Percentiles rank a stretch among this genome's conserved stretches.
These are phyloP conservation scores for Colletotrichum spaethianum DNA, from an alignment of 2,329 filamentous ascomycete genomes.

Conservation along the genomic window DNA sequence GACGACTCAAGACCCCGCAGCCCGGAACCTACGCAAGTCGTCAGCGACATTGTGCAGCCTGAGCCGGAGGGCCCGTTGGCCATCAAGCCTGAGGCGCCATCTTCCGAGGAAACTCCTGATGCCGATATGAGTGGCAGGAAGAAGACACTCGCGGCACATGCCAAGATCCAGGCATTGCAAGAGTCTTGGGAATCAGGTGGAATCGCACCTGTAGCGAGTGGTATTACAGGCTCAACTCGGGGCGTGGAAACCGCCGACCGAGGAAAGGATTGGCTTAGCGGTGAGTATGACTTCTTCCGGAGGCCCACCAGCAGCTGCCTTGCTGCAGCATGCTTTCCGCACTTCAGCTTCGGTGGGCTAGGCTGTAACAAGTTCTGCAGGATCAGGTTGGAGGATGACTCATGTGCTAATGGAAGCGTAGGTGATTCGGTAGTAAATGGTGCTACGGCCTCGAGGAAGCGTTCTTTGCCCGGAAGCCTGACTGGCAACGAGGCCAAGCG, in stretches of 20 bases:
- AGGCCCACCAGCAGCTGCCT: neutral
- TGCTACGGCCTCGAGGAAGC: constrained; percentile 16
- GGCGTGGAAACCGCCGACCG: neutral
- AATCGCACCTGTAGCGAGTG: neutral
- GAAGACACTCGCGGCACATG: constrained; percentile 12
- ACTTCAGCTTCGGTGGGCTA: too few species aligned
- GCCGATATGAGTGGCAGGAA: constrained; percentile 6
- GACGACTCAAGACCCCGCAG: neutral
- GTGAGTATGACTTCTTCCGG: neutral
- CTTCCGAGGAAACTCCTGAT: neutral
- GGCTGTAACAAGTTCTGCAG: neutral
- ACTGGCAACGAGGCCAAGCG: constrained; percentile 12
- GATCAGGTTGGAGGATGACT: neutral
- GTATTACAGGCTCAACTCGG: neutral
- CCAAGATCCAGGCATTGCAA: constrained; percentile 49
- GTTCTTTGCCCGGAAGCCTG: neutral
- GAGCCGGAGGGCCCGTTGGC: neutral
- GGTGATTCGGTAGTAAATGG: neutral
- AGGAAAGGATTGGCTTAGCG: constrained; percentile 19
- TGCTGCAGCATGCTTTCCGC: neutral
- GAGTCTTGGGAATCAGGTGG: constrained; percentile 47
- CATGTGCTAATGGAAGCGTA: neutral
- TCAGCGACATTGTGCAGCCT: constrained; percentile 44
- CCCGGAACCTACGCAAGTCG: constrained; percentile 38
- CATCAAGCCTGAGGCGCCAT: neutral